Evolutionary conservation across 2,329 filamentous ascomycete species (phyloP).

Genomic region (Ceratocystis variospora): DNA sequence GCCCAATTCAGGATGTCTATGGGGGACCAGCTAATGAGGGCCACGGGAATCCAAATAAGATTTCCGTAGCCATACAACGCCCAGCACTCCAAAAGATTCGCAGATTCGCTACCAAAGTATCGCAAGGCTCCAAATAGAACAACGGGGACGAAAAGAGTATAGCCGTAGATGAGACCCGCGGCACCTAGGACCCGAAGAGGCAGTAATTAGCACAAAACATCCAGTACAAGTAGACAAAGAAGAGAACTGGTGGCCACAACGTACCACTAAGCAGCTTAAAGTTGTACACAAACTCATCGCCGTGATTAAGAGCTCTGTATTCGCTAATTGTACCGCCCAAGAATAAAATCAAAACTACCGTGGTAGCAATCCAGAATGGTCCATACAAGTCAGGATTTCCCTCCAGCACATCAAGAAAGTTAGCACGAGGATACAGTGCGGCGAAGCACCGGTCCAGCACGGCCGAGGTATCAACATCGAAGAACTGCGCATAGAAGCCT

Average conservation of each 20-base stretch:
- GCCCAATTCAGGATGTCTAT: constrained; percentile 81
- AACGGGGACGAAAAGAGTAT: constrained; percentile 76
- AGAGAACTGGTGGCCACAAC: constrained; percentile 21
- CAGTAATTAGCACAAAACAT: neutral
- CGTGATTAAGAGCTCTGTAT: constrained; percentile 58
- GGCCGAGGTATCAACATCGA: constrained; percentile 89
- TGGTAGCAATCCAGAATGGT: constrained; percentile 97
- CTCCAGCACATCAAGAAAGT: constrained; percentile 94
- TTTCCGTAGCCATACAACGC: constrained; percentile 93
- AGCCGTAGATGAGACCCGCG: constrained; percentile 87
- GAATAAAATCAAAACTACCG: constrained; percentile 90
- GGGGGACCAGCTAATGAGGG: constrained; percentile 79
- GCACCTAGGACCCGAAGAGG: constrained; percentile 42
- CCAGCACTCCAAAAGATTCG: constrained; percentile 89
- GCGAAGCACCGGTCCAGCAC: constrained; percentile 78
- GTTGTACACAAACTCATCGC: constrained; percentile 73
- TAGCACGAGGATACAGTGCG: constrained; percentile 77
- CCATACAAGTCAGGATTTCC: constrained; percentile 95
- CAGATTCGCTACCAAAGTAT: constrained; percentile 90
- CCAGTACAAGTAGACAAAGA: neutral
- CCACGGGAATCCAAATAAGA: constrained; percentile 92
- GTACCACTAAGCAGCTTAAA: constrained; percentile 74
- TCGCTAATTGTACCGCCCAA: constrained; percentile 88
- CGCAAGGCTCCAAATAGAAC: constrained; percentile 75
- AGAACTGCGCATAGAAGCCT: constrained; percentile 93